Evolutionary conservation across 768 basidiomycete genomes (phyloP).

Genomic region (Suillus luteus): DNA sequence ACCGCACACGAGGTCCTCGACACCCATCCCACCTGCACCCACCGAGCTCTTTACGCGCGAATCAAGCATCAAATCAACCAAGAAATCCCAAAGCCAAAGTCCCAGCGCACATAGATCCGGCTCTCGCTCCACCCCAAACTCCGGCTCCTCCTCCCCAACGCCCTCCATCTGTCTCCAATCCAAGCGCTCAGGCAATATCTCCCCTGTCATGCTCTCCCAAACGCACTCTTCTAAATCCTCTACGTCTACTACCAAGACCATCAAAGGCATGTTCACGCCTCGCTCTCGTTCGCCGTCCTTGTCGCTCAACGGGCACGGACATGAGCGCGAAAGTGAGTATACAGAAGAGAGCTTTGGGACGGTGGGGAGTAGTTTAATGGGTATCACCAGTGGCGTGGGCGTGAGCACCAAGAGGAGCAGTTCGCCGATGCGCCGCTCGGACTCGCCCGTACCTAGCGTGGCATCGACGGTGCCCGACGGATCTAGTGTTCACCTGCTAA

Average conservation of each 20-base stretch:
- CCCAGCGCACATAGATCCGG: not conserved
- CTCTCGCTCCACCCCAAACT: not conserved
- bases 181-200: slow-evolving; percentile 1
- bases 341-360: slow-evolving; percentile 59
- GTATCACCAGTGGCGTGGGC: not conserved
- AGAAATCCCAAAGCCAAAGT: not conserved
- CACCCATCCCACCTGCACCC: slow-evolving; percentile 36
- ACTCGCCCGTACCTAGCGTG: slow-evolving; percentile 11
- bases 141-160: not conserved
- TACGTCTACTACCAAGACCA: slow-evolving; percentile 47
- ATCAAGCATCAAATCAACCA: not conserved
- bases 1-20: slow-evolving; percentile 29
- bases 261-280: slow-evolving; percentile 58
- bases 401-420: not conserved
- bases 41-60: slow-evolving; percentile 40
- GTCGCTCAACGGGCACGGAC: slow-evolving; percentile 25
- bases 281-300: slow-evolving; percentile 55
- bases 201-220: not conserved
- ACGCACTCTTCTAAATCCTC: slow-evolving; percentile 4
- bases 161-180: not conserved
- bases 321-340: slow-evolving; percentile 27
- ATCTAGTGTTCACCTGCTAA: not conserved
- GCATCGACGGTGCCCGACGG: slow-evolving; percentile 6
- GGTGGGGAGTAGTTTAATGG: slow-evolving; percentile 50
- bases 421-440: slow-evolving; percentile 3